Base-by-base conservation (phyloP, 2,329 filamentous ascomycete species). In the Cercospora sp. region DNA sequence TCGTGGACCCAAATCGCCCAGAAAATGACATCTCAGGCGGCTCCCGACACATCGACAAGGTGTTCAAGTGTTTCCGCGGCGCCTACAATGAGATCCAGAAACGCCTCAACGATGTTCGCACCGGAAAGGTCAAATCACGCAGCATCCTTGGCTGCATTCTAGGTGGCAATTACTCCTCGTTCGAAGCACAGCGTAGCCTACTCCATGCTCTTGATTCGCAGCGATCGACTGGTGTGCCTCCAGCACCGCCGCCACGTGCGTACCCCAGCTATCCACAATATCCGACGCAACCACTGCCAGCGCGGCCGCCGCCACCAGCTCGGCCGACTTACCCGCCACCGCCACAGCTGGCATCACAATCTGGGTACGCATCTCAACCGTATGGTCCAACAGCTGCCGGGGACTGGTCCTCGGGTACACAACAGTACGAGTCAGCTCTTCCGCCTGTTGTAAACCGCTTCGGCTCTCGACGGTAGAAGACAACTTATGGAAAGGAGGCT, bases 11-110 rank as follows among this genome's bases (percentile, higher is more conserved):
- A 0, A 97, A 98, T 78, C 91, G 92, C 67, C 78, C 87, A 0
- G 82, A 85, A 28, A 98, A 98, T 78, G 95, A 99, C 75, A 95
- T 99, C 28, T 90, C 95, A 0, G 93, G 93, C 9, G 94, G 94
- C 9, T 95, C 93, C 0, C 86, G 84, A 57, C 91, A 92, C 72
- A 91, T 91, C 7, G 72, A 79, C 0, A 82, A 86, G 8, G 91
- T 97, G 60, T 82, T 92, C 71, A 77, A 83, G n/a, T 84, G 85
- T 12, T 98, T 99, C 78, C 82, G 86, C 1, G 81, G 88, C 2
- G 91, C 91, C 0, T 86, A 89, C 75, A 75, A 82, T 9, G 78
- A 78, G 2, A 80, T 97, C 16, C 72, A 75, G 61, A 68, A 70
- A 13, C 73, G 73, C 16, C 71, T 80, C 65, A 60, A 71, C n/a